Evolutionary conservation across 1,284 basidiomycete species (phyloP).

Genomic region (Sporisorium exsertum): DNA sequence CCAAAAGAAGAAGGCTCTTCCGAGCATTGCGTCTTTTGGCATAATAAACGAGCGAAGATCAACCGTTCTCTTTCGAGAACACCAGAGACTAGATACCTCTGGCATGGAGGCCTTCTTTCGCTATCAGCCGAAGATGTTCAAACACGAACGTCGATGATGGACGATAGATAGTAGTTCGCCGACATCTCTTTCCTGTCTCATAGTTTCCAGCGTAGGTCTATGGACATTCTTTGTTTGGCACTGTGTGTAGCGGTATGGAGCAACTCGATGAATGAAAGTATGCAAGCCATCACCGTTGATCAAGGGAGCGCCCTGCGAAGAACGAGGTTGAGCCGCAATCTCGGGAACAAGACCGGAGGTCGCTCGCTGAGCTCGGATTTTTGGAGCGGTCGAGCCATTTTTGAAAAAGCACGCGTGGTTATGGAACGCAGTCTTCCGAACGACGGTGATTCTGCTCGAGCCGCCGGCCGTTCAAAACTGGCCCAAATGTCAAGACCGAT

Average conservation of each 20-base stretch:
- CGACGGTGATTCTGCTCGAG: too few species aligned
- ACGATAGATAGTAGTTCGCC: conserved; percentile 59
- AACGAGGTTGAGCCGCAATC: neutral
- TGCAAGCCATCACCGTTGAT: neutral
- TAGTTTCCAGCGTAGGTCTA: neutral
- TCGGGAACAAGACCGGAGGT: neutral
- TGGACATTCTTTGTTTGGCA: neutral
- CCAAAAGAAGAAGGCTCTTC: conserved; percentile 49
- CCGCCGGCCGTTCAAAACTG: too few species aligned
- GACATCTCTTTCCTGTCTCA: conserved; percentile 9
- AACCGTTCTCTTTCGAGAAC: conserved; percentile 39
- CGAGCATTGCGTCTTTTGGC: conserved; percentile 48
- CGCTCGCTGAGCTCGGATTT: neutral
- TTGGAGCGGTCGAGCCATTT: conserved; percentile 25
- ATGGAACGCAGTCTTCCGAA: conserved; percentile 28
- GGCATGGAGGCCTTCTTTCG: conserved; percentile 54
- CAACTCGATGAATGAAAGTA: neutral
- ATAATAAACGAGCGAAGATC: conserved; percentile 56
- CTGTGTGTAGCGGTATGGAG: neutral
- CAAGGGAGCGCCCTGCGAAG: too few species aligned
- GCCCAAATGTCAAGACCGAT: too few species aligned
- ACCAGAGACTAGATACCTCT: conserved; percentile 52
- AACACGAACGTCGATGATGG: conserved; percentile 50
- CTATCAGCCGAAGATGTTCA: conserved; percentile 53
- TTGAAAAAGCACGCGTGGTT: neutral